These are phyloP conservation scores for Dendrobium huoshanense DNA, from an alignment of 106 monocot species.

Conservation along the genomic window DNA sequence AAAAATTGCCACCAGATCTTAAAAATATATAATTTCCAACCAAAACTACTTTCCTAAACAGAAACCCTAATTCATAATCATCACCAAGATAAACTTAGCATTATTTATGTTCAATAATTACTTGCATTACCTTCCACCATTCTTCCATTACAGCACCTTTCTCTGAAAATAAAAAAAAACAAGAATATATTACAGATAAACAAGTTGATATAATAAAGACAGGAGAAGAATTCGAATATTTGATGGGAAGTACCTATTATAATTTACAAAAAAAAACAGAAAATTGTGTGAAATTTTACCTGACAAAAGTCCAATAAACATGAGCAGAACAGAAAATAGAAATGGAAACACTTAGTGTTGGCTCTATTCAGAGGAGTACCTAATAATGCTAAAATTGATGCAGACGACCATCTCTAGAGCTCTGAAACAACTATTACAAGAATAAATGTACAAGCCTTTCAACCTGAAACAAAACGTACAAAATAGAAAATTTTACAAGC, in stretches of 20 bases:
- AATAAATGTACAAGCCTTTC: conserved; percentile 14
- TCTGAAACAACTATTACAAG: conserved; percentile 10
- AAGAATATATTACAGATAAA: conserved; percentile 7
- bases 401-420: conserved; percentile 5
- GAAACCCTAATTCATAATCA: not conserved
- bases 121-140: not conserved
- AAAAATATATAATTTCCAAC: too few species aligned
- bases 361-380: conserved; percentile 1
- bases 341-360: not conserved
- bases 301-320: not conserved
- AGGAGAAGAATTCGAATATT: not conserved
- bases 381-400: conserved; percentile 4
- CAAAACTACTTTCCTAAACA: not conserved
- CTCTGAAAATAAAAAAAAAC: conserved; percentile 5
- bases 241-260: too few species aligned
- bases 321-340: not conserved
- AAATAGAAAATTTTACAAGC: conserved; percentile 21
- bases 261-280: not conserved
- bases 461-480: conserved; percentile 23
- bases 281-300: not conserved
- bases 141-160: conserved; percentile 8
- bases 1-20: too few species aligned
- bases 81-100: not conserved
- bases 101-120: not conserved
- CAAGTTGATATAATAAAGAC: not conserved